Evolutionary conservation across 192 early-diverging fungal species (phyloP), one percentile per base, ranked within the genome.

Genomic region (Gaertneriomyces sp.): DNA sequence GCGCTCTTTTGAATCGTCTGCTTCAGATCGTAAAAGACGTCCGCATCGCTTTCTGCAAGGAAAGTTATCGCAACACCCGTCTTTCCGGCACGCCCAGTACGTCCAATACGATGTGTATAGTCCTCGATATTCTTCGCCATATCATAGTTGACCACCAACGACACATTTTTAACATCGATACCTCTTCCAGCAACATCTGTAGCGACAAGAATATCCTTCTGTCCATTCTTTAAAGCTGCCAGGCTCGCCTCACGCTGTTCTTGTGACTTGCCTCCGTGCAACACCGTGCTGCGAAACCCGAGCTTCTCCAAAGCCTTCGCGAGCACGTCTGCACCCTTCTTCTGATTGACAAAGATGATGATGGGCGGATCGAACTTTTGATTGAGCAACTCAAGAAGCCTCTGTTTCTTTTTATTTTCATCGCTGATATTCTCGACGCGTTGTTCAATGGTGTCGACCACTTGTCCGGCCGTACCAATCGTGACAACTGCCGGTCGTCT

Each of bases 141-240:
- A 64, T 98, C 93, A 74, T 87, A 98, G 74, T 99, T 99, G 49
- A 99, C 73, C 5, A 99, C 97, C 53, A 98, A 73, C 4, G 92
- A 93, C 16, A 99, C 94, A 68, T 99, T 90, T 69, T 96, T 94
- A 65, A 99, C 86, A 79, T 99, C 97, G 70, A 99, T 95, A 83
- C 97, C 97, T 75, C 97, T 93, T 43, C 94, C 94, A 43, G 95
- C 97, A 16, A 99, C 97, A 79, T 99, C 95, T 0, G 95, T 99
- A 9, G 97, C 97, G 52, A 99, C 92, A 57, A 99, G 75, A 42
- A 99, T 85, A 54, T 92, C 92, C 45, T 85, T 90, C 19, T 81
- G 74, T 16, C 94, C 92, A 61, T 70, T 82, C 67, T 92, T 94
- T 49, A 99, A 77, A 58, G 89, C 83, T 0, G 84, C 85, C 42